Base-by-base conservation (phyloP, 805 yeast species). In the Starmera dryadoides region DNA sequence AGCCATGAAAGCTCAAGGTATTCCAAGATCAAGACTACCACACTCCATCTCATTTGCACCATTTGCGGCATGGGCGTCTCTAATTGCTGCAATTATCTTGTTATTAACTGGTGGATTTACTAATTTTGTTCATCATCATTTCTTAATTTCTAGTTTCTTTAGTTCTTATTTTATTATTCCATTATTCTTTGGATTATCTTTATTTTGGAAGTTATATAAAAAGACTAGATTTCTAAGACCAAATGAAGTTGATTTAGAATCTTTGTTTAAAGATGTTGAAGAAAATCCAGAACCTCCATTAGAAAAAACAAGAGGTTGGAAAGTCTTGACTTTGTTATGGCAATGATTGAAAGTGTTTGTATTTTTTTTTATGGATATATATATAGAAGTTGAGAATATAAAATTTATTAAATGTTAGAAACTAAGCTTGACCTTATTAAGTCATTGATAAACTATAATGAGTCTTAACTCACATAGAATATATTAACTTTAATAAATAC, bases 1-100 rank as follows among this genome's bases (percentile, higher is more conserved):
- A 33, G 71, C 67, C 0, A 42, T 67, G 52, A 64, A 56, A 41
- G 68, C 60, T 6, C 72, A 68, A 45, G 68, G 68, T 29, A 53
- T 53, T 63, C 30, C 44, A 23, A 39, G 49, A 46, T 56, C 50
- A 15, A 43, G 49, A 17, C 53, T 65, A 33, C 69, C 68, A n/a
- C 61, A 59, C 42, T 47, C 46, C 28, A 42, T 57, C 25, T 45
- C 38, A 29, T 41, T 51, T 29, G 59, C 60, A 10, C 58, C 45
- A 16, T 30, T 31, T 30, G 58, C 54, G 14, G 58, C 64, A 3
- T 62, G 62, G 60, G 42, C 55, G 26, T 56, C 64, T 5, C 49
- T 55, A 8, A 30, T 50, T 20, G 43, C 52, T 11, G 51, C 58
- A 2, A 23, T 46, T 2, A 7, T 62, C 4, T 42, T 62, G 26